Evolutionary conservation across 768 basidiomycete species (phyloP).

Genomic region (Suillus subluteus): DNA sequence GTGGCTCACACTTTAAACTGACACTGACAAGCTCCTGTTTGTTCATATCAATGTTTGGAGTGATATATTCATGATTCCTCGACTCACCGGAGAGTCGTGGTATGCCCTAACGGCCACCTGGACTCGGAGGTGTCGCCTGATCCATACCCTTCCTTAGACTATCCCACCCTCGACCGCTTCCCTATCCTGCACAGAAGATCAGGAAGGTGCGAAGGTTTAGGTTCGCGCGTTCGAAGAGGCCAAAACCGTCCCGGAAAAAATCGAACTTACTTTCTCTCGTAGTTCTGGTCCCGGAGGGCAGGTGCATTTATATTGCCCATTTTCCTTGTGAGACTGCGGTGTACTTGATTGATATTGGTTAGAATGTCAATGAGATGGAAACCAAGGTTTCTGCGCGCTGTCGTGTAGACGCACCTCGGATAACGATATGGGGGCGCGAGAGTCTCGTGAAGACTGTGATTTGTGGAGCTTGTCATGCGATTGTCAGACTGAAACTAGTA

Average conservation of each 20-base stretch:
- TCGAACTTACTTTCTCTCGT: constrained; percentile 70
- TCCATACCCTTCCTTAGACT: constrained; percentile 34
- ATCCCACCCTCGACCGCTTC: constrained; percentile 44
- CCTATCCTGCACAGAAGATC: constrained; percentile 45
- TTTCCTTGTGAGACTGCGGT: background rate
- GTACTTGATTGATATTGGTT: background rate
- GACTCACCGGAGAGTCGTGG: background rate
- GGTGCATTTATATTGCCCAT: constrained; percentile 41
- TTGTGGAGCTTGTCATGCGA: background rate
- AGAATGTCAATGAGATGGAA: constrained; percentile 86
- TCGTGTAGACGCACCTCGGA: constrained; percentile 60
- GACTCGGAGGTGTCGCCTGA: constrained; percentile 9
- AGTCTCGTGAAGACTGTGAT: constrained; percentile 50
- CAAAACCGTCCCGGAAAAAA: constrained; percentile 50
- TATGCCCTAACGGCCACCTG: background rate
- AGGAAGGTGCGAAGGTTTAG: constrained; percentile 56
- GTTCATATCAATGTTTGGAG: background rate
- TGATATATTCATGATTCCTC: background rate
- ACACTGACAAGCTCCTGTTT: background rate
- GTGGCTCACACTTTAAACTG: background rate
- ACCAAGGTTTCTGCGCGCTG: constrained; percentile 77
- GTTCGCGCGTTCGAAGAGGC: constrained; percentile 47
- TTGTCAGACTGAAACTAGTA: constrained; percentile 1
- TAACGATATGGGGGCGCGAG: constrained; percentile 66
- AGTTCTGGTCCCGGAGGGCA: constrained; percentile 89